These are phyloP conservation scores for Colletotrichum gigasporum DNA, from an alignment of 2,329 filamentous ascomycete genomes.

Conservation along the genomic window DNA sequence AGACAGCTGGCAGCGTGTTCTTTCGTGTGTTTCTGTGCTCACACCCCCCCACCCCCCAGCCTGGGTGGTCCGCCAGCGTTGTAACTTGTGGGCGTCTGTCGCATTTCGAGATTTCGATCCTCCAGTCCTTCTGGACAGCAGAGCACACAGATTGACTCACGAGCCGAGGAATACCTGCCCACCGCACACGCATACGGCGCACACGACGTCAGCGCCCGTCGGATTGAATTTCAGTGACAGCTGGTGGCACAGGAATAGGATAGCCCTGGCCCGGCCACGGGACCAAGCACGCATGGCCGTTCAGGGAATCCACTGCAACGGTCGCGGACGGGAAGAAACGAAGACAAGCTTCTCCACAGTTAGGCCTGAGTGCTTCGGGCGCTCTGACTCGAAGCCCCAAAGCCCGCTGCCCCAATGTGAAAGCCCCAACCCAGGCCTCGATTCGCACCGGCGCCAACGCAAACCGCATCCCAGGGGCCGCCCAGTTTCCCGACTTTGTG, in stretches of 20 bases:
- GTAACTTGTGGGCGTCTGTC: neutral
- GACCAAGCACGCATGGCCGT: neutral
- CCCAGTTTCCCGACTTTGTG: conserved; percentile 17
- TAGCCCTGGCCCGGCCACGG: neutral
- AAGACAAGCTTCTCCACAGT: conserved; percentile 43
- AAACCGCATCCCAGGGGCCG: conserved; percentile 13
- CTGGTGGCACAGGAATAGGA: neutral
- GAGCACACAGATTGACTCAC: conserved; percentile 3
- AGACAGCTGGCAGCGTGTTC: conserved; percentile 16
- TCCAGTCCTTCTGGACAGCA: neutral
- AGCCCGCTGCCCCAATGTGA: no score
- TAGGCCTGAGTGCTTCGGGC: conserved; percentile 46
- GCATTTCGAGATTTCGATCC: neutral
- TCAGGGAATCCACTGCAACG: conserved; percentile 23
- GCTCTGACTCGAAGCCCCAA: conserved; percentile 31
- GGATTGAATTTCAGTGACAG: neutral
- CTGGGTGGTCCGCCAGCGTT: neutral
- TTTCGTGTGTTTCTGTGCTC: neutral
- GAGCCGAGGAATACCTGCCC: no score
- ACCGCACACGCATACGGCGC: no score
- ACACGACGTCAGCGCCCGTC: neutral
- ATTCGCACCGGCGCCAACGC: conserved; percentile 30
- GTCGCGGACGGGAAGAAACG: conserved; percentile 32
- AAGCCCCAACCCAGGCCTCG: no score
- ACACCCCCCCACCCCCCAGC: no score